Base-by-base conservation (phyloP, 257 asterid genomes). In the Eustoma russellianum region DNA sequence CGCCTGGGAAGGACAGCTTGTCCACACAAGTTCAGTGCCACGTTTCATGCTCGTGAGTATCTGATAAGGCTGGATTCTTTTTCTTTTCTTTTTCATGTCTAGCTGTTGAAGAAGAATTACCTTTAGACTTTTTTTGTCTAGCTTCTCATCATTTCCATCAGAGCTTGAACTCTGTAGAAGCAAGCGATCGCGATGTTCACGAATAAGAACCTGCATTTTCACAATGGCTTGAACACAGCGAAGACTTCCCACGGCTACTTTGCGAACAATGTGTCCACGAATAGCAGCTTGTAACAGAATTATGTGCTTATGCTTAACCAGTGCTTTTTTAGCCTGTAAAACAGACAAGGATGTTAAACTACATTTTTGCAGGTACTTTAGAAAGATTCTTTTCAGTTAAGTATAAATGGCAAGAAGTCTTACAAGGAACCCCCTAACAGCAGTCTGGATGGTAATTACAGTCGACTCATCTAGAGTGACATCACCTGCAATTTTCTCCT, bases 241-340 rank as follows among this genome's bases (percentile, higher is more conserved):
- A 50, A 92, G 94, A 65, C 93, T 85, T 66, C 97, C 99, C 60
- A 78, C 80, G 19, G 99, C 99, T 65, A 81, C 77, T 53, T 66
- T 77, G 41, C 99, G 85, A 63, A 85, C 99, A 58, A 88, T 67
- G 59, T 83, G 95, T 55, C 99, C 99, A 59, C 99, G 85, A 13
- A 92, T 79, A 66, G 75, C 93, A 68, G 99, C 95, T 92, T 92
- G 99, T 75, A 92, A 74, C 61, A 73, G 88, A 34, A 81, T 68
- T 64, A 74, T 16, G 56, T 58, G 75, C 67, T 85, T 77, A 62
- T 81, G 82, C 81, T 78, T 78, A 78, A 77, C 40, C 53, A 81
- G 54, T 50, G 28, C 66, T 56, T 56, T 75, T 59, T 56, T 91
- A 66, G 99, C 95, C 99, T 92, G 84, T 34, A n/a, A 47, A 48